Evolutionary conservation across 2,329 filamentous ascomycete genomes (phyloP).

Genomic region (Aureobasidium sp.): DNA sequence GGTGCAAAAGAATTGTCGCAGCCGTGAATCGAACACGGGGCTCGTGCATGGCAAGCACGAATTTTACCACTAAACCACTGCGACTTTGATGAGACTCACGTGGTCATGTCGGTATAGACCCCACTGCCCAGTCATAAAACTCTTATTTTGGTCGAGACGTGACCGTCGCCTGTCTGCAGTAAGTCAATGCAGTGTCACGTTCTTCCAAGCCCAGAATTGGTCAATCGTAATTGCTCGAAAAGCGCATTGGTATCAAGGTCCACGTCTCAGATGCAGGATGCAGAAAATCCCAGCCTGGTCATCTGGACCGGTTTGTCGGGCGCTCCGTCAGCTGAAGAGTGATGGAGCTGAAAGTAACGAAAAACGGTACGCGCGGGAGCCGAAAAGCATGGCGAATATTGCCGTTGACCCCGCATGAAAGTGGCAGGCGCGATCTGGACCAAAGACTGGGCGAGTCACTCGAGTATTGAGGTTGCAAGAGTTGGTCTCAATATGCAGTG

Average conservation of each 20-base stretch:
- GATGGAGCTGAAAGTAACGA: too few relatives aligned
- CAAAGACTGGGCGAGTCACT: not conserved
- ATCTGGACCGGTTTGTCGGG: too few relatives aligned
- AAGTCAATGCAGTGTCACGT: not conserved
- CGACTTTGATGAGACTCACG: not conserved
- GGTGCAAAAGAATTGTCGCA: conserved; percentile 3
- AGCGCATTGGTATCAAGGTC: too few relatives aligned
- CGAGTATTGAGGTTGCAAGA: not conserved
- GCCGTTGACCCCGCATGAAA: not conserved
- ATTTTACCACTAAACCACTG: conserved; percentile 17
- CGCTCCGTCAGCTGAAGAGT: too few relatives aligned
- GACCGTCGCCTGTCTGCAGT: too few relatives aligned
- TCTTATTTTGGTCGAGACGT: too few relatives aligned
- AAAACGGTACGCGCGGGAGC: not conserved
- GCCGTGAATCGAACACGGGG: conserved; percentile 16
- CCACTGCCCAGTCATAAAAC: too few relatives aligned
- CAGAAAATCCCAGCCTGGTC: too few relatives aligned
- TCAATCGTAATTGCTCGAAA: too few relatives aligned
- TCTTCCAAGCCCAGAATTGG: not conserved
- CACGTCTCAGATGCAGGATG: too few relatives aligned
- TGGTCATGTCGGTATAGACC: too few relatives aligned
- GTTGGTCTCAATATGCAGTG: not conserved
- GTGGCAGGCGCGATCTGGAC: not conserved
- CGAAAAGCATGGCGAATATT: not conserved
- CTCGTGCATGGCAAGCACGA: conserved; percentile 16